Evolutionary conservation across 345 rosid genomes (phyloP).

Genomic region (Citrus medica): DNA sequence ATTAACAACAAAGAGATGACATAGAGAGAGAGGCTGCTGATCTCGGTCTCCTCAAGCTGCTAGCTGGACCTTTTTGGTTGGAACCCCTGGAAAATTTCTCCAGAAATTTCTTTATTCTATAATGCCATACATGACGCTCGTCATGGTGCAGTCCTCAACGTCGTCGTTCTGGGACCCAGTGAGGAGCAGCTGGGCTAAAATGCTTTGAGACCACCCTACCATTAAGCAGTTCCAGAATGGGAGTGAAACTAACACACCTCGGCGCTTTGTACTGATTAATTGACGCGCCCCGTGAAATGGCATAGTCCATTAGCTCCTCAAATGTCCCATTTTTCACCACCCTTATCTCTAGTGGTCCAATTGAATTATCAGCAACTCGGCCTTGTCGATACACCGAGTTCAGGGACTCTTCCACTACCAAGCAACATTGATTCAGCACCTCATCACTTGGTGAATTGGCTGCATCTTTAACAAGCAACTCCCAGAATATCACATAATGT

Average conservation of each 20-base stretch:
- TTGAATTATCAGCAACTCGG: slow-evolving; percentile 75
- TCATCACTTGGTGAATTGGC: slow-evolving; percentile 38
- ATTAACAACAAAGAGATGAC: neutral
- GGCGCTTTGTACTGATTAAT: slow-evolving; percentile 89
- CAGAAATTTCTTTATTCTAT: neutral
- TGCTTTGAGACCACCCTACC: slow-evolving; percentile 65
- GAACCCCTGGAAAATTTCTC: neutral
- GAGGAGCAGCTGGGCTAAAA: slow-evolving; percentile 70
- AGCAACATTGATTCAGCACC: slow-evolving; percentile 55
- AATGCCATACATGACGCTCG: neutral
- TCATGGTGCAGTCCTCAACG: slow-evolving; percentile 10
- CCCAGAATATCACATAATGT: slow-evolving; percentile 93
- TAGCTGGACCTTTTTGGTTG: neutral
- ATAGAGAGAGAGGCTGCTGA: neutral
- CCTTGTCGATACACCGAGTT: slow-evolving; percentile 86
- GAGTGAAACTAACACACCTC: slow-evolving; percentile 77
- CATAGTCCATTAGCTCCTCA: slow-evolving; percentile 93
- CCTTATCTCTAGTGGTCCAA: slow-evolving; percentile 86
- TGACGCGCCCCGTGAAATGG: slow-evolving; percentile 85
- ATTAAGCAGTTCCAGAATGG: slow-evolving; percentile 74
- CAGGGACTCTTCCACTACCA: slow-evolving; percentile 72
- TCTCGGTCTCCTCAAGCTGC: too few species aligned
- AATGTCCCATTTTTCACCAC: slow-evolving; percentile 78
- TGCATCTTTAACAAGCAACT: slow-evolving; percentile 42
- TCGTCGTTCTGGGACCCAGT: slow-evolving; percentile 61